Evolutionary conservation across 2,329 filamentous ascomycete genomes (phyloP).

Genomic region (Phaeophleospora eucalypticola): DNA sequence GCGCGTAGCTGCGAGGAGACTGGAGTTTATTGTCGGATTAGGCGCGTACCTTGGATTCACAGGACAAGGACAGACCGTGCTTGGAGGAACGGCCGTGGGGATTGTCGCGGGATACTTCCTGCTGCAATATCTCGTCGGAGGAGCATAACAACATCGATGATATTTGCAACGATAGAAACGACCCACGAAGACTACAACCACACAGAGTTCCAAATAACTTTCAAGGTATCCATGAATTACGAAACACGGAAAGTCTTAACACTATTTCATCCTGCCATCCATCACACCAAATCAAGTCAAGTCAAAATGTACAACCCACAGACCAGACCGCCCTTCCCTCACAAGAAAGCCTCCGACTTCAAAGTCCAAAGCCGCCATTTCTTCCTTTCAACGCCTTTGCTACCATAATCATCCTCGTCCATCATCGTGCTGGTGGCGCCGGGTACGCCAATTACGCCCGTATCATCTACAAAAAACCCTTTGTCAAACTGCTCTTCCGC

Average conservation of each 20-base stretch:
- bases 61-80: constrained; percentile 42
- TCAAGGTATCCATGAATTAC: background rate
- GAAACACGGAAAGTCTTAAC: background rate
- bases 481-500: constrained; percentile 43
- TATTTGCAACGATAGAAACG: too few relatives aligned
- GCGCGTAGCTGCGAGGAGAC: constrained; percentile 51
- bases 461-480: constrained; percentile 48
- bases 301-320: constrained; percentile 1
- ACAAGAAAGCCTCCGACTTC: constrained; percentile 24
- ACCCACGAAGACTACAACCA: too few relatives aligned
- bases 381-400: constrained; percentile 10
- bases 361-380: constrained; percentile 9
- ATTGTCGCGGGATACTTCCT: constrained; percentile 30
- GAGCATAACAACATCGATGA: background rate
- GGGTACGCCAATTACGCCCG: constrained; percentile 16
- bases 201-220: too few relatives aligned
- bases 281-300: background rate
- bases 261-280: background rate
- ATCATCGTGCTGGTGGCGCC: background rate
- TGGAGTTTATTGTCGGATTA: constrained; percentile 58
- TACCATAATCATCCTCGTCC: too few relatives aligned
- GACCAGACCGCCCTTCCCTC: background rate
- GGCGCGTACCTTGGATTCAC: constrained; percentile 52
- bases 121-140: constrained; percentile 4
- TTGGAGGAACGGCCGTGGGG: constrained; percentile 30